These are phyloP conservation scores for Hygrocybe punicea DNA, from an alignment of 768 basidiomycete genomes.

Conservation along the genomic window DNA sequence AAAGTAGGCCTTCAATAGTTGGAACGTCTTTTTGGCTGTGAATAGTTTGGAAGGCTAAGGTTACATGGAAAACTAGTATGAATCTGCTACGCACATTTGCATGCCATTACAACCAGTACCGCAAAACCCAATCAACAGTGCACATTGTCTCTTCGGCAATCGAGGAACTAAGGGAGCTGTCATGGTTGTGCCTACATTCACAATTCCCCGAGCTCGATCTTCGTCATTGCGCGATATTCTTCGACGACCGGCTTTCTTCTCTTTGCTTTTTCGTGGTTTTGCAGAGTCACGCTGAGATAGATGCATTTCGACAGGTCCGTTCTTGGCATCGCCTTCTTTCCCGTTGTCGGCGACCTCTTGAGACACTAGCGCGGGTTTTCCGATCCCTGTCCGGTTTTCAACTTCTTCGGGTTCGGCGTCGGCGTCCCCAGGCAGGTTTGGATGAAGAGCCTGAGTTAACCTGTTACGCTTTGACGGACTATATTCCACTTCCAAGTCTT, in stretches of 20 bases:
- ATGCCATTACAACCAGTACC: slow-evolving; percentile 91
- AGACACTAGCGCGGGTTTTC: too few relatives aligned
- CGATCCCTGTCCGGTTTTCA: too few relatives aligned
- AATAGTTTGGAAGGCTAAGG: neutral
- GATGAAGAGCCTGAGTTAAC: too few relatives aligned
- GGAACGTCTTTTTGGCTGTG: slow-evolving; percentile 66
- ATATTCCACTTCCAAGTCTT: neutral
- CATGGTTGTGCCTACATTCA: slow-evolving; percentile 20
- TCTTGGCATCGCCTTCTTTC: too few relatives aligned
- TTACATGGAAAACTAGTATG: slow-evolving; percentile 1
- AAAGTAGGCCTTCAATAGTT: slow-evolving; percentile 90
- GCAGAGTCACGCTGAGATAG: neutral
- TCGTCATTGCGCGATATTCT: slow-evolving; percentile 42
- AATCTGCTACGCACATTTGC: slow-evolving; percentile 74
- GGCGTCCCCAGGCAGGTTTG: too few relatives aligned
- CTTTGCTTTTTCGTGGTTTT: slow-evolving; percentile 37
- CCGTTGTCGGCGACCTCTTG: too few relatives aligned
- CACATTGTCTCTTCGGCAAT: slow-evolving; percentile 80
- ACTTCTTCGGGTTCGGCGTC: too few relatives aligned
- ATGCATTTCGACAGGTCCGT: neutral
- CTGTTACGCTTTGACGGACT: too few relatives aligned
- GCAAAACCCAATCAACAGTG: slow-evolving; percentile 84
- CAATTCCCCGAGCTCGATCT: slow-evolving; percentile 18
- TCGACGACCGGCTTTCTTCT: slow-evolving; percentile 40
- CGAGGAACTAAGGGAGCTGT: slow-evolving; percentile 58